These are phyloP conservation scores for Ustilago tritici DNA, from an alignment of 1,284 basidiomycete species.

Conservation along the genomic window DNA sequence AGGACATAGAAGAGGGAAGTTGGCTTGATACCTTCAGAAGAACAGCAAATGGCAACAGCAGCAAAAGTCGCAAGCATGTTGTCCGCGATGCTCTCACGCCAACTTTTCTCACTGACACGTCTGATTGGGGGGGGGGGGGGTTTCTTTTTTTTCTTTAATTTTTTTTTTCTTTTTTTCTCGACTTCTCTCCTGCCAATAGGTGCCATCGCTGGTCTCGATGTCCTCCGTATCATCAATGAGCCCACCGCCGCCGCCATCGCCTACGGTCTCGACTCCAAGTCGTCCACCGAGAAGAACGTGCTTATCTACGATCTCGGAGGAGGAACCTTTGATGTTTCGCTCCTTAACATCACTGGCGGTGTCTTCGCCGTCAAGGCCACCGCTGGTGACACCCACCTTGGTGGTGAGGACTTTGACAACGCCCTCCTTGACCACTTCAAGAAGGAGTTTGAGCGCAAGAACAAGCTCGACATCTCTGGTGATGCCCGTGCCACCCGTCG, in stretches of 20 bases:
- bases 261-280: constrained; percentile 74
- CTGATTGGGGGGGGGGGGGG: too few species aligned
- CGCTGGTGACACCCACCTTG: constrained; percentile 74
- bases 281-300: constrained; percentile 84
- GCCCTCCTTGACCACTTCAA: constrained; percentile 88
- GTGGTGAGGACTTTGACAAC: constrained; percentile 99
- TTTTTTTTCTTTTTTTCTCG: not conserved
- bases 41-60: constrained; percentile 4
- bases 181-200: constrained; percentile 64
- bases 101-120: constrained; percentile 10
- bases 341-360: constrained; percentile 76
- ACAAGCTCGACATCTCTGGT: constrained; percentile 89
- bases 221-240: constrained; percentile 80
- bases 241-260: constrained; percentile 73
- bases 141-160: not conserved
- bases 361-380: constrained; percentile 78
- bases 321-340: constrained; percentile 80
- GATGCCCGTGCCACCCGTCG: constrained; percentile 95
- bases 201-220: constrained; percentile 77
- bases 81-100: not conserved
- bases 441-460: constrained; percentile 79
- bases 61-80: not conserved
- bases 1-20: not conserved
- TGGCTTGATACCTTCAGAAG: not conserved
- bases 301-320: constrained; percentile 99